phyloP scores from a whole-genome alignment of 345 rosid genomes.

The Cardamine resedifolia region DNA sequence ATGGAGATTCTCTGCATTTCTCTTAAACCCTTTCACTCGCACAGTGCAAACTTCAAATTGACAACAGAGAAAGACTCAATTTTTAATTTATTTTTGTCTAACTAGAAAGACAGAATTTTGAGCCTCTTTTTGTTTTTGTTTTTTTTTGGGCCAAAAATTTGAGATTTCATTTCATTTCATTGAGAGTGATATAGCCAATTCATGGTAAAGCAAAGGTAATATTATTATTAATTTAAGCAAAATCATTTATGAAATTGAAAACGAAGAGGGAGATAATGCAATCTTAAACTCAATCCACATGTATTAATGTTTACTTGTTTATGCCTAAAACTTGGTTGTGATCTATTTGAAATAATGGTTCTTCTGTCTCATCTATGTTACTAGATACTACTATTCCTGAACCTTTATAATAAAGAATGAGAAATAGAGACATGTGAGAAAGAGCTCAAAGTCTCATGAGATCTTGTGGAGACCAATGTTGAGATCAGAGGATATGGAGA shows the following conservation, averaged over 20 bases:
- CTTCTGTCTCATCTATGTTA: neutral
- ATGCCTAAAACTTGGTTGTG: neutral
- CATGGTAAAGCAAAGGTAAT: neutral
- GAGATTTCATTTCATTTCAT: too few relatives aligned
- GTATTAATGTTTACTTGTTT: neutral
- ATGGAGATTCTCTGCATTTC: constrained; percentile 30
- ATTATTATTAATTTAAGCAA: neutral
- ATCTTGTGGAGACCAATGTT: constrained; percentile 79
- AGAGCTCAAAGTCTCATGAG: constrained; percentile 30
- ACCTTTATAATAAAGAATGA: neutral
- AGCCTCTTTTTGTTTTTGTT: too few relatives aligned
- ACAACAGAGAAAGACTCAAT: neutral
- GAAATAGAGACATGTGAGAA: neutral
- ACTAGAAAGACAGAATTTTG: neutral
- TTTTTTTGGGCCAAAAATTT: neutral
- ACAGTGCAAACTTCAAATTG: neutral
- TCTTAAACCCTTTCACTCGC: neutral
- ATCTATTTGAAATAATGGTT: neutral
- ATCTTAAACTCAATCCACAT: neutral
- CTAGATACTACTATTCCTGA: neutral
- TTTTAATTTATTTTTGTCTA: neutral
- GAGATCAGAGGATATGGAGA: constrained; percentile 88
- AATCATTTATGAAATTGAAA: neutral
- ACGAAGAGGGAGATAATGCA: neutral
- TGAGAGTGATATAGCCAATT: too few relatives aligned